Percentiles rank a stretch among this genome's conserved stretches.
These are phyloP conservation scores for Saturnispora mendoncae DNA, from an alignment of 805 yeast genomes.

Conservation along the genomic window DNA sequence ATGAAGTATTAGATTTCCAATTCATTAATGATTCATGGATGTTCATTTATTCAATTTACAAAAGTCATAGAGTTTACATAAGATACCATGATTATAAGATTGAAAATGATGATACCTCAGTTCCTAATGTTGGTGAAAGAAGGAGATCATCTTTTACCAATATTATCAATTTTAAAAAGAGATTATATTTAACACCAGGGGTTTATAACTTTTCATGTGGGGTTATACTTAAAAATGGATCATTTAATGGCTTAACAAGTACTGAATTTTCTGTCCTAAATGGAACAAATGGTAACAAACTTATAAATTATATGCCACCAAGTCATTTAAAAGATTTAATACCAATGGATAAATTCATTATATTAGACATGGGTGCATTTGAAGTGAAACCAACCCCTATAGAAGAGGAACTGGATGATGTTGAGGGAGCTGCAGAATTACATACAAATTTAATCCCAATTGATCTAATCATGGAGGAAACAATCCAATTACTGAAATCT, in stretches of 20 bases:
- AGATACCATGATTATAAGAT: conserved; percentile 31
- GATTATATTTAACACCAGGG: conserved; percentile 40
- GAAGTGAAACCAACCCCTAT: conserved; percentile 5
- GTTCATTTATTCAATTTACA: conserved; percentile 40
- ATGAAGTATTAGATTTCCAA: conserved; percentile 20
- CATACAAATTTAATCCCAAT: conserved; percentile 18
- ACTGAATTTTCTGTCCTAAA: conserved; percentile 42
- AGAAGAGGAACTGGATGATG: not conserved
- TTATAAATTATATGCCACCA: conserved; percentile 45
- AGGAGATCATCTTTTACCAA: not conserved
- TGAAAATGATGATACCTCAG: conserved; percentile 34
- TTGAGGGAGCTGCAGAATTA: not conserved
- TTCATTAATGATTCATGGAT: conserved; percentile 48
- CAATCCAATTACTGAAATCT: conserved; percentile 44
- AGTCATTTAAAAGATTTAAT: conserved; percentile 47
- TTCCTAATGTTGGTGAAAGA: not conserved
- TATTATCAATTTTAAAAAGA: conserved; percentile 23
- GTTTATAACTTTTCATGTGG: conserved; percentile 44
- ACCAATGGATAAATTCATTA: conserved; percentile 42
- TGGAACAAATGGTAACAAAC: conserved; percentile 22
- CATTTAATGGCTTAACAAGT: conserved; percentile 43
- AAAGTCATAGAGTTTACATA: conserved; percentile 46
- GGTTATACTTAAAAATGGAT: conserved; percentile 40
- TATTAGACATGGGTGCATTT: conserved; percentile 45
- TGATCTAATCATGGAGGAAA: conserved; percentile 45